Base-by-base conservation (phyloP, 345 rosid species). In the Citrus hindsii region DNA sequence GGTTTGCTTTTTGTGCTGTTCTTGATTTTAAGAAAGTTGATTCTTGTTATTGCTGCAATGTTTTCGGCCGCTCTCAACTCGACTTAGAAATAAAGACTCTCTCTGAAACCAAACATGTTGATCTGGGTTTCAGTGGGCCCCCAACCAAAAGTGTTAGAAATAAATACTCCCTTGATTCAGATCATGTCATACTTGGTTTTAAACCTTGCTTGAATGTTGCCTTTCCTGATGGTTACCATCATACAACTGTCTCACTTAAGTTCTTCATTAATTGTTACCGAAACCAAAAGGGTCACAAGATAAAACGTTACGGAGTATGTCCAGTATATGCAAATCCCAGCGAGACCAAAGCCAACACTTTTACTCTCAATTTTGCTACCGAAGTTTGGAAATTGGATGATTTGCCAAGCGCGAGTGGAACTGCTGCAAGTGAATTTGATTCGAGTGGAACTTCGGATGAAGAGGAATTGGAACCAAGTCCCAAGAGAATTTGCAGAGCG, bases 51-150 rank as follows among this genome's bases (percentile, higher is more conserved):
- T 25, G 27, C 27, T 25, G 27, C 27, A 25, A 25, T 25, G 1
- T 25, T 25, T 25, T 0, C 27, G 1, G 0, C 27, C 27, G 0
- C 27, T 25, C 1, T 25, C 27, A 25, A 25, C 27, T 25, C 27
- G 27, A 25, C 48, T 2, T 42, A 2, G 14, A 42, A 42, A 42
- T 42, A 10, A 9, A 3, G 3, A 42, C 6, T 51, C 55, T 4
- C 55, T 4, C 18, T 51, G 6, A 51, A 51, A 51, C 6, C 6
- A 51, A 51, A 51, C 1, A 4, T 14, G 14, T 48, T 12, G 19
- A 0, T 35, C 2, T 46, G 14, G 51, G 1, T 10, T 33, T 33
- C 35, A 0, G 0, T 33, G 0, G 0, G n/a, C n/a, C n/a, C n/a
- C n/a, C n/a, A n/a, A n/a, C n/a, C n/a, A n/a, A n/a, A n/a, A n/a